These are phyloP conservation scores for Solanum etuberosum DNA, from an alignment of 257 asterid species.

Conservation along the genomic window DNA sequence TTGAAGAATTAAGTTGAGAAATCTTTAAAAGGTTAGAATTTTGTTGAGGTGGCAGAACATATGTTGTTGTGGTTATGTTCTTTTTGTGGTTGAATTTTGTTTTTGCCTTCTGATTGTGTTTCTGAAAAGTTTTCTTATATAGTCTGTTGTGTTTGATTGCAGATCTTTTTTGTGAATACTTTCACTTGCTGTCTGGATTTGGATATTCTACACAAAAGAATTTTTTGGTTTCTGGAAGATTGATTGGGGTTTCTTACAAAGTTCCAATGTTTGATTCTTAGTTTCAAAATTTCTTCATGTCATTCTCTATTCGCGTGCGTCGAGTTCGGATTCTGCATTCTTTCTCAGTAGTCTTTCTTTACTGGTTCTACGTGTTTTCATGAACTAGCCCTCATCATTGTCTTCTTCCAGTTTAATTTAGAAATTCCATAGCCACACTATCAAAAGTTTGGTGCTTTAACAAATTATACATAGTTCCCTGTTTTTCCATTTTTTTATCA, in stretches of 20 bases:
- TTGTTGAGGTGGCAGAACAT: not conserved
- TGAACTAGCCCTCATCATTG: conserved; percentile 21
- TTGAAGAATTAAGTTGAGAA: not conserved
- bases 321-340: conserved; percentile 71
- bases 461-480: not conserved
- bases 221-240: not conserved
- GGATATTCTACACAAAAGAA: not conserved
- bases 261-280: not conserved
- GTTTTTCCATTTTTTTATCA: not conserved
- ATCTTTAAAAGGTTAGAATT: not conserved
- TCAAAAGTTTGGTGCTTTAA: not conserved
- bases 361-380: conserved; percentile 83
- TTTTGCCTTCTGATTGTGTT: not conserved
- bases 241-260: not conserved
- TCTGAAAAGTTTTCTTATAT: not conserved
- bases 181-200: not conserved
- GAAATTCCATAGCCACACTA: not conserved
- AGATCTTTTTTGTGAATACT: not conserved
- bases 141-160: not conserved
- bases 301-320: conserved; percentile 24
- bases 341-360: conserved; percentile 80
- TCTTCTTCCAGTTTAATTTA: not conserved
- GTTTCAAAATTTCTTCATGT: conserved; percentile 22
- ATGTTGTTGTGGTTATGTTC: not conserved
- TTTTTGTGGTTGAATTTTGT: not conserved